Percentiles rank a stretch among this genome's conserved stretches.
phyloP scores from a whole-genome alignment of 2,329 filamentous ascomycete genomes.

The Hymenoscyphus occultus region DNA sequence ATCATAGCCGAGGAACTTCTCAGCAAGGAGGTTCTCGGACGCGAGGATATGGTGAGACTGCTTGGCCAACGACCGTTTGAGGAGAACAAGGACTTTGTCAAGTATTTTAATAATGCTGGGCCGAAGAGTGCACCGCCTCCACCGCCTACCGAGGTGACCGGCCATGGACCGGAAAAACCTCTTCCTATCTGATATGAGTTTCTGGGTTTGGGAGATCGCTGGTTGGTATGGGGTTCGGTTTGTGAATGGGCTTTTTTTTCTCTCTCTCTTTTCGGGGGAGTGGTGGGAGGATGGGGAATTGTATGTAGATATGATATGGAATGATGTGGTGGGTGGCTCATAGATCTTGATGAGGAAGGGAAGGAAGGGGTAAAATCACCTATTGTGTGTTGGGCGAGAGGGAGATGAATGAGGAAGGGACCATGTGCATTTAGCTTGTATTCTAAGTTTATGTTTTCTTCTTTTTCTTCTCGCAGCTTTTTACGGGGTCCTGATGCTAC shows the following conservation, averaged over 20 bases:
- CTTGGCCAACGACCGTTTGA: conserved; percentile 81
- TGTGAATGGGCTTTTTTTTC: not conserved
- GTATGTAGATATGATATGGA: too few species aligned
- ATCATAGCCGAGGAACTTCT: conserved; percentile 91
- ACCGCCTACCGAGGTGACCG: conserved; percentile 42
- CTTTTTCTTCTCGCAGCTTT: too few species aligned
- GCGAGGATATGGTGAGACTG: conserved; percentile 89
- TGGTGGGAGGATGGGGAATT: too few species aligned
- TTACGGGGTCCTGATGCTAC: too few species aligned
- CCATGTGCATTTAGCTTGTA: too few species aligned
- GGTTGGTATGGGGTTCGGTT: not conserved
- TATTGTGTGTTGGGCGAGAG: too few species aligned
- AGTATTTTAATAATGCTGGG: conserved; percentile 75
- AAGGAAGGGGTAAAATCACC: too few species aligned
- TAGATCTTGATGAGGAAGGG: too few species aligned
- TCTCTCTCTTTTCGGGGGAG: too few species aligned
- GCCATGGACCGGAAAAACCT: not conserved
- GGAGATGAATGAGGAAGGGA: too few species aligned
- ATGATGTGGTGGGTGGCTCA: too few species aligned
- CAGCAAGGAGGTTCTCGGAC: conserved; percentile 82
- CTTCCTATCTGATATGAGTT: not conserved
- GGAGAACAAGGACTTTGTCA: conserved; percentile 81
- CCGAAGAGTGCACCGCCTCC: conserved; percentile 58
- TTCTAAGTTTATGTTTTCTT: too few species aligned
- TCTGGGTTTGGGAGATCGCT: not conserved